Percentiles rank a stretch among this genome's conserved stretches.
phyloP scores from a whole-genome alignment of 768 basidiomycete genomes.

The Pleurotus tuoliensis region DNA sequence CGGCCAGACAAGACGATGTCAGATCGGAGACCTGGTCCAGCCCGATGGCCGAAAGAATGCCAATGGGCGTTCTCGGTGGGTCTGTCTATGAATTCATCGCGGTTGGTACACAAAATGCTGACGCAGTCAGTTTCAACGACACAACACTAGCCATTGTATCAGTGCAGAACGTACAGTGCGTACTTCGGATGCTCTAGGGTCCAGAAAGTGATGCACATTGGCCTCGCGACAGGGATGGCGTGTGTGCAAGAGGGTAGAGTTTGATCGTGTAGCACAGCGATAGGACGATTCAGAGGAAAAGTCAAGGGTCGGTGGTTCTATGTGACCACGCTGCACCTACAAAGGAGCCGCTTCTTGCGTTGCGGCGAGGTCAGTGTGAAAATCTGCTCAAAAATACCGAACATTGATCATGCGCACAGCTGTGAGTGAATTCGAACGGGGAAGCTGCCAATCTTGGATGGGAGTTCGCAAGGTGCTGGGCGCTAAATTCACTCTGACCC shows the following conservation, averaged over 20 bases:
- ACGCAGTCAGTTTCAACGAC: not conserved
- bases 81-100: constrained; percentile 69
- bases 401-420: constrained; percentile 6
- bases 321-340: too few relatives aligned
- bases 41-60: constrained; percentile 53
- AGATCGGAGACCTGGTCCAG: constrained; percentile 15
- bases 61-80: constrained; percentile 65
- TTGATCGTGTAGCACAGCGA: not conserved
- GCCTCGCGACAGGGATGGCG: constrained; percentile 10
- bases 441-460: not conserved
- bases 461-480: not conserved
- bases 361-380: not conserved
- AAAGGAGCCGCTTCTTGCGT: too few relatives aligned
- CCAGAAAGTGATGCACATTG: constrained; percentile 81
- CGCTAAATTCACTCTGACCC: not conserved
- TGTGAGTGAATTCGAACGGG: not conserved
- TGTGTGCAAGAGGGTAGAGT: constrained; percentile 6
- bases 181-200: constrained; percentile 73
- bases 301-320: too few relatives aligned
- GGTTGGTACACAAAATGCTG: constrained; percentile 73
- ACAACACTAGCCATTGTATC: not conserved
- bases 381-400: not conserved
- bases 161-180: constrained; percentile 57
- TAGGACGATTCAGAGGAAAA: not conserved
- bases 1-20: constrained; percentile 65